Conservation (phyloP, 176 grass and related monocot genomes). For the Oryza brachyantha region DNA sequence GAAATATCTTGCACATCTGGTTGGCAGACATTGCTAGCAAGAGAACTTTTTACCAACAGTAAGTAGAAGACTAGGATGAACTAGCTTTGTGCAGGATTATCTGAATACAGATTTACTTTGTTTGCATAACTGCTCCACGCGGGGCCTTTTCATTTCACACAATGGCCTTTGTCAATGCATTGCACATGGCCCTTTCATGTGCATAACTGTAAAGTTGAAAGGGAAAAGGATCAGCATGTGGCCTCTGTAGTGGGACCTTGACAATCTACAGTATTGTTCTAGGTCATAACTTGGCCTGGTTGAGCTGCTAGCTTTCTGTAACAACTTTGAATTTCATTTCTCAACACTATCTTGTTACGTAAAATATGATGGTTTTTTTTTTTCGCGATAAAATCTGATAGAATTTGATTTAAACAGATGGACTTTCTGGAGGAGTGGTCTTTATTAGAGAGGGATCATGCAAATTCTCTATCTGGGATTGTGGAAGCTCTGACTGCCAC, state of each 20-base stretch:
- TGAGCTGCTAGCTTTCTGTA: neutral
- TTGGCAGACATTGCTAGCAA: conserved; percentile 8
- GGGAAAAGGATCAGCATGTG: conserved; percentile 6
- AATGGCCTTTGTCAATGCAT: neutral
- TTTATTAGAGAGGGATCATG: conserved; percentile 63
- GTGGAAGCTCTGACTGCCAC: conserved; percentile 75
- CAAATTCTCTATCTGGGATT: conserved; percentile 61
- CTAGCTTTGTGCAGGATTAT: conserved; percentile 26
- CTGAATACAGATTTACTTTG: conserved; percentile 4
- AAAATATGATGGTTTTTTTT: no score
- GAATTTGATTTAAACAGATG: conserved; percentile 57
- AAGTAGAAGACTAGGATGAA: conserved; percentile 17
- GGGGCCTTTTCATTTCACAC: neutral
- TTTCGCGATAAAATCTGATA: conserved; percentile 9
- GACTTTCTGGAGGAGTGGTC: conserved; percentile 83
- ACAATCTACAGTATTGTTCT: conserved; percentile 10
- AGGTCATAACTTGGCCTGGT: conserved; percentile 10
- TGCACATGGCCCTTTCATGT: conserved; percentile 4
- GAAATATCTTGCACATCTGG: neutral
- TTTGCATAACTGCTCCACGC: neutral
- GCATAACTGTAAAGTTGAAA: conserved; percentile 42
- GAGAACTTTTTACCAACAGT: conserved; percentile 19
- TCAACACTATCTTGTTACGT: neutral
- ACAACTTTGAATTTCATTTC: conserved; percentile 4
- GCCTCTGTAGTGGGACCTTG: neutral